phyloP scores from a whole-genome alignment of 176 grass and related monocot genomes.

The Oryza meyeriana region DNA sequence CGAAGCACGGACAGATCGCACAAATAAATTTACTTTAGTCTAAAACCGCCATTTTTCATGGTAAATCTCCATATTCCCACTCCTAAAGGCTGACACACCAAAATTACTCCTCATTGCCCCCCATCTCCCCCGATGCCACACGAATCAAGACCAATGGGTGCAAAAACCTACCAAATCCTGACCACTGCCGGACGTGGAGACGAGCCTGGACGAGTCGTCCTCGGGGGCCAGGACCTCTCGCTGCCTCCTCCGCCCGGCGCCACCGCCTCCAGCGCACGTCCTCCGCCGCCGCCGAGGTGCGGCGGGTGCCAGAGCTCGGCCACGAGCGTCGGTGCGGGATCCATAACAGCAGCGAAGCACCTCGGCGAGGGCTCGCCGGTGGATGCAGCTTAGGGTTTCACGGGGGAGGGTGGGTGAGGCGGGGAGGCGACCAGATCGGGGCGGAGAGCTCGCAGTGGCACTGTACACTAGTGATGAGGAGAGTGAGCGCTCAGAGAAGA shows the following conservation, averaged over 20 bases:
- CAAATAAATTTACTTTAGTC: background rate
- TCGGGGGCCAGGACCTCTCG: constrained; percentile 34
- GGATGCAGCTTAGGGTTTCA: constrained; percentile 34
- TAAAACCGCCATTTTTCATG: background rate
- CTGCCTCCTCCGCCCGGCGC: constrained; percentile 36
- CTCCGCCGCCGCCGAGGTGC: background rate
- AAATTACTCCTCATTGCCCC: background rate
- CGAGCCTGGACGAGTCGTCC: constrained; percentile 77
- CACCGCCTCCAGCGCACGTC: constrained; percentile 17
- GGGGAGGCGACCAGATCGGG: constrained; percentile 47
- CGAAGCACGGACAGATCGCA: background rate
- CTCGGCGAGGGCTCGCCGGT: background rate
- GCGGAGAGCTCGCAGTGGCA: constrained; percentile 38
- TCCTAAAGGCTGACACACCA: background rate
- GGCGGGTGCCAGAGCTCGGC: constrained; percentile 48
- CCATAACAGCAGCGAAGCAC: constrained; percentile 8
- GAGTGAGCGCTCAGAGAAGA: constrained; percentile 15
- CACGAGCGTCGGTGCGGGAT: constrained; percentile 15
- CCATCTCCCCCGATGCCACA: background rate
- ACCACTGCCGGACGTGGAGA: constrained; percentile 56
- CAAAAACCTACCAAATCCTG: constrained; percentile 57
- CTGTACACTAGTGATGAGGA: background rate
- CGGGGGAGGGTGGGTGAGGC: background rate
- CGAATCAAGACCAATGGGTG: constrained; percentile 13
- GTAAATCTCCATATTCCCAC: background rate